Base-by-base conservation (phyloP, 345 rosid genomes). In the Linum usitatissimum region DNA sequence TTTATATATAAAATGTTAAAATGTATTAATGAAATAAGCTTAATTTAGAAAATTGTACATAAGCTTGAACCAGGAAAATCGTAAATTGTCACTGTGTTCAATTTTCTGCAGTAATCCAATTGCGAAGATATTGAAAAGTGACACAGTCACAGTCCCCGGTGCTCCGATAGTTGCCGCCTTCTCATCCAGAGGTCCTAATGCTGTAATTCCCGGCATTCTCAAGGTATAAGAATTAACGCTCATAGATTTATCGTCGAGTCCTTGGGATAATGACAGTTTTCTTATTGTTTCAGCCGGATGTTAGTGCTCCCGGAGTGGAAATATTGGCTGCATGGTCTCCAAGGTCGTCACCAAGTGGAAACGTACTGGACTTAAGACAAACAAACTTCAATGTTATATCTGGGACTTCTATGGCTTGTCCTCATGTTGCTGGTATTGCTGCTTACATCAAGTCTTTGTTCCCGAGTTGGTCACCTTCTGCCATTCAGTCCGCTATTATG, bases 401-500 rank as follows among this genome's bases (percentile, higher is more conserved):
- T 18, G 82, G 81, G 17, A 81, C 83, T 12, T 81, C 80, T 17
- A 72, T 81, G 83, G 39, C 79, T 34, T 80, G 81, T 58, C 81
- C 84, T 13, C 84, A 80, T 70, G 78, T 15, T 9, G 23, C 48
- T 3, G 66, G 12, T 6, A 15, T 53, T 14, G 59, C 66, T 23
- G 66, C 66, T 30, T 64, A 53, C 20, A 42, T 64, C 30, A 64
- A 64, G 38, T 63, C 69, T n/a, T n/a, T n/a, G n/a, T 83, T 74
- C 56, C 75, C 83, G 0, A 60, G 72, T 31, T 81, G 81, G 86
- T 79, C 83, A 53, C 73, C 77, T 61, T 55, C 68, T 7, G 19
- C 63, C n/a, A n/a, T 55, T 18, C 20, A 55, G 18, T 55, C 58
- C 28, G 58, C 58, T 18, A 55, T 55, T 18, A n/a, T 55, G 21